Evolutionary conservation across 495 filamentous ascomycete species (phyloP).

Genomic region (Bathelium albidoporum): DNA sequence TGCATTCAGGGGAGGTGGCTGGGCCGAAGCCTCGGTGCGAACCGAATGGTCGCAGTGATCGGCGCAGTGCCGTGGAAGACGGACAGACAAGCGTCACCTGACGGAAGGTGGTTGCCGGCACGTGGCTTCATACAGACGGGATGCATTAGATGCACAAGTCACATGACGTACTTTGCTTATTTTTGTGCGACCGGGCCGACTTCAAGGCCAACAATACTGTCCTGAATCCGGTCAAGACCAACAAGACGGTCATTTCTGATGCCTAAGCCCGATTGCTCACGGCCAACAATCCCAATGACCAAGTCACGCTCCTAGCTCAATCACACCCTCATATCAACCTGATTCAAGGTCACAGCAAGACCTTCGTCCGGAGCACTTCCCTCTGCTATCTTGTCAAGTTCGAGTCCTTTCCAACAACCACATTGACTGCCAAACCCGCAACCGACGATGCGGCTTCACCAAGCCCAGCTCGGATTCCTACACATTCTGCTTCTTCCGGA

Average conservation of each 20-base stretch:
- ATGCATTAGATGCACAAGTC: not conserved
- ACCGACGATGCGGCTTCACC: not conserved
- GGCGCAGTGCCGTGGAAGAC: too few relatives aligned
- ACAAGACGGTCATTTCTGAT: not conserved
- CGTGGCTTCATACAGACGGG: too few relatives aligned
- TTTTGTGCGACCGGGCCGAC: not conserved
- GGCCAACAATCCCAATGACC: not conserved
- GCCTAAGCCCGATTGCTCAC: not conserved
- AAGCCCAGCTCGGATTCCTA: not conserved
- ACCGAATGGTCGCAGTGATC: too few relatives aligned
- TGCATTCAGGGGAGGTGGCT: not conserved
- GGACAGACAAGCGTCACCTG: too few relatives aligned
- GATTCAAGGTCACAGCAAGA: too few relatives aligned
- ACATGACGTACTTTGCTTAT: not conserved
- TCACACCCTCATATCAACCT: not conserved
- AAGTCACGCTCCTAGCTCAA: not conserved
- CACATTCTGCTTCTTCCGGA: constrained; percentile 37
- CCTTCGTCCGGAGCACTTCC: too few relatives aligned
- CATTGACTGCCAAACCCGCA: not conserved
- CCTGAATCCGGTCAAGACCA: not conserved
- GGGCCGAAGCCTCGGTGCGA: not conserved
- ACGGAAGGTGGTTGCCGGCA: too few relatives aligned
- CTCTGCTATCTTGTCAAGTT: too few relatives aligned
- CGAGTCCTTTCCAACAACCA: not conserved
- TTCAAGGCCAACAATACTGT: constrained; percentile 1